Conservation (phyloP, 148 eudicot species). For the Arctostaphylos glauca region DNA sequence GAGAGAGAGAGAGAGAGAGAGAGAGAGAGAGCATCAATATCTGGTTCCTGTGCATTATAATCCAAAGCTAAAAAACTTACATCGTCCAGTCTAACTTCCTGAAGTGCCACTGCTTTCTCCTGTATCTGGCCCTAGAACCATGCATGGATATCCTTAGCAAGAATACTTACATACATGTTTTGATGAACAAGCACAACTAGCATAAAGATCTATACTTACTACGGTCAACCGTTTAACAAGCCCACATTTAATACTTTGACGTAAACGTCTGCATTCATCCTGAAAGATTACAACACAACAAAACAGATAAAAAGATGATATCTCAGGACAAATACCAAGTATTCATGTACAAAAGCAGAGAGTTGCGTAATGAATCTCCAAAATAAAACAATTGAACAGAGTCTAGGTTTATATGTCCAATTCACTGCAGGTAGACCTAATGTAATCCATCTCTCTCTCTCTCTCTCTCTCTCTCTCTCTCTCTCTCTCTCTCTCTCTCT, state of each 20-base stretch:
- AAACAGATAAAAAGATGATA: conserved; percentile 7
- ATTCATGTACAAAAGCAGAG: not conserved
- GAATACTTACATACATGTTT: not conserved
- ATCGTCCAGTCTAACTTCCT: conserved; percentile 57
- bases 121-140: conserved; percentile 74
- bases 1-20: not conserved
- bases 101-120: conserved; percentile 72
- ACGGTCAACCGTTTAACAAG: conserved; percentile 80
- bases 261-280: conserved; percentile 93
- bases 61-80: conserved; percentile 46
- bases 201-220: conserved; percentile 41
- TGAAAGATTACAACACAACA: conserved; percentile 30
- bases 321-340: not conserved
- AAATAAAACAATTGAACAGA: not conserved
- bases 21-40: not conserved
- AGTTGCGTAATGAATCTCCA: not conserved
- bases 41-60: not conserved
- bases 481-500: not conserved
- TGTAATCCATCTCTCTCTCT: not conserved
- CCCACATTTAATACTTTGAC: conserved; percentile 88
- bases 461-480: not conserved
- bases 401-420: not conserved
- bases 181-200: not conserved
- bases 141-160: conserved; percentile 17
- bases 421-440: not conserved